Base-by-base conservation (phyloP, 345 rosid genomes). In the Melastoma malabathricum region DNA sequence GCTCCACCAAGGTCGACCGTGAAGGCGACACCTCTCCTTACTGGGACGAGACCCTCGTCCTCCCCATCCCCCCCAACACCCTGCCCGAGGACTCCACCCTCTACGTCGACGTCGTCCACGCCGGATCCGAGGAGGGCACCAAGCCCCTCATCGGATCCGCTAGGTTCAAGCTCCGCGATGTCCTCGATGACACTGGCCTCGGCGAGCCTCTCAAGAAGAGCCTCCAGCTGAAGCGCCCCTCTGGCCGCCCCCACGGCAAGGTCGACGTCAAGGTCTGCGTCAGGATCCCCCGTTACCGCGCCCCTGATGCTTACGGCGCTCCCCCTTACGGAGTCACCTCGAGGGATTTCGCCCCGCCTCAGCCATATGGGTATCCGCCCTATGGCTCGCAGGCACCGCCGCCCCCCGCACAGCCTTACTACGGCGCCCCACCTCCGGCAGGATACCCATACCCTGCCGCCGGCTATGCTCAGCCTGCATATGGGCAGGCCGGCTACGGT, bases 161-260 rank as follows among this genome's bases (percentile, higher is more conserved):
- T 0, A 58, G 58, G 41, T 75, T 86, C 57, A 73, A 63, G 58
- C 80, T 90, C 55, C 59, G 39, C 12, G 90, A 83, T 7, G 89
- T 90, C 48, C 27, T 78, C 46, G 72, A 81, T 5, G 81, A 81
- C 1, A 82, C 22, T 31, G 90, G 90, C 15, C 16, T 72, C 27
- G 83, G 75, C 1, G 76, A 73, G 45, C 64, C 71, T 0, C 0
- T 20, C 25, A 38, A 5, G 47, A 72, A 71, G 15, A 58, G 58
- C 0, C 77, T 86, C 59, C 60, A 74, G 38, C 80, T 86, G 61
- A 83, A 80, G 72, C 94, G 96, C 19, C 94, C 96, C 3, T 90
- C 96, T 0, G 94, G 96, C 22, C 63, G 97, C 12, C 94, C 97
- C 6, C 97, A 89, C 0, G 96, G 97, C 5, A 83, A 89, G 44